Evolutionary conservation across 2,329 filamentous ascomycete genomes (phyloP).

Genomic region (Plenodomus tracheiphilus): DNA sequence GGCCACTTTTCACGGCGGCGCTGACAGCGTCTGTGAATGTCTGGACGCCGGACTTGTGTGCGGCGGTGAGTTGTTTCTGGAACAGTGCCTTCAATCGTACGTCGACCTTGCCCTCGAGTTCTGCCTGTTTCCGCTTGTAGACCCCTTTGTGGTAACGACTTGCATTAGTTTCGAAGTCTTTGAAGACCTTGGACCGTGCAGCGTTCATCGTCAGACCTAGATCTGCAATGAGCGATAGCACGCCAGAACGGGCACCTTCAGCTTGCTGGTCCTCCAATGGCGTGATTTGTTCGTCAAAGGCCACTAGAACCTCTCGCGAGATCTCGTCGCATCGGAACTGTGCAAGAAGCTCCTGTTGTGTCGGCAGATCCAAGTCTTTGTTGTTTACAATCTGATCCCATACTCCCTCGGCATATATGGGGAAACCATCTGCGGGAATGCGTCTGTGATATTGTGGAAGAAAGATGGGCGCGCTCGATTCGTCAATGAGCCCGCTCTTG

Average conservation of each 20-base stretch:
- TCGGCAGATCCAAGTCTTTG: constrained; percentile 95
- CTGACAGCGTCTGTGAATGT: constrained; percentile 87
- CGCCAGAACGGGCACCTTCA: constrained; percentile 72
- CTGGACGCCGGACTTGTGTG: constrained; percentile 83
- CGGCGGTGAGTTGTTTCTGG: constrained; percentile 81
- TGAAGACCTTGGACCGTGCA: constrained; percentile 73
- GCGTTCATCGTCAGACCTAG: constrained; percentile 74
- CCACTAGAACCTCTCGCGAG: constrained; percentile 79
- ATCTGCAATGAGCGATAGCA: constrained; percentile 70
- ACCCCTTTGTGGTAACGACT: constrained; percentile 97
- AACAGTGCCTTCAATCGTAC: constrained; percentile 85
- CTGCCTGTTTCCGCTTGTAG: constrained; percentile 80
- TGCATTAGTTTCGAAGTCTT: constrained; percentile 86
- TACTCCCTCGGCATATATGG: constrained; percentile 87
- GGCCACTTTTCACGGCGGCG: constrained; percentile 83
- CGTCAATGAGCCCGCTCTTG: constrained; percentile 64
- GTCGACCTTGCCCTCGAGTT: constrained; percentile 86
- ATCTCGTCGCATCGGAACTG: constrained; percentile 99
- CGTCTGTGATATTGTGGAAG: constrained; percentile 92
- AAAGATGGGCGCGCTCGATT: constrained; percentile 79
- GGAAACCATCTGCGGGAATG: constrained; percentile 96
- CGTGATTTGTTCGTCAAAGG: constrained; percentile 78
- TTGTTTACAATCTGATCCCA: constrained; percentile 99
- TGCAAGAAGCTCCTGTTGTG: constrained; percentile 93
- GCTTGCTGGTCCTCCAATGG: constrained; percentile 87